Base-by-base conservation (phyloP, 495 filamentous ascomycete species). In the Halenospora varia region DNA sequence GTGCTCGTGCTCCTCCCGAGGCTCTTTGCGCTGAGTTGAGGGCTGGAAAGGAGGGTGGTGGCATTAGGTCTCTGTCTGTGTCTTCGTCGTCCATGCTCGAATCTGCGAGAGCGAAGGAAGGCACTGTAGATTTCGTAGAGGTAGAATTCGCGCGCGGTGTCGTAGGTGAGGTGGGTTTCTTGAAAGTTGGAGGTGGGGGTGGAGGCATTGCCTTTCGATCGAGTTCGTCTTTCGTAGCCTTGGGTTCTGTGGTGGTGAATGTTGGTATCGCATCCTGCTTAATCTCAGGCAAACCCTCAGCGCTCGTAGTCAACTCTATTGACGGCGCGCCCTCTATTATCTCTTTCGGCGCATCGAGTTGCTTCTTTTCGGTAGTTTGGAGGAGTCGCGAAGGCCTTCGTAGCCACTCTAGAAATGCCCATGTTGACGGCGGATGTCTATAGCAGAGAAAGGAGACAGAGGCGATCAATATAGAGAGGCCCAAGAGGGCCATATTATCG, bases 401-500 rank as follows among this genome's bases (percentile, higher is more conserved):
- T 11, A 63, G 45, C 61, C 60, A 68, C 52, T 62, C 53, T 18
- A 76, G 56, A 17, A 76, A 63, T 44, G 60, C 25, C 48, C 72
- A 71, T 47, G 75, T 56, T 59, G 71, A 72, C 8, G 73, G 68
- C 25, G 75, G 77, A 57, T 71, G 73, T 51, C 71, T 70, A 55
- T 81, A 76, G 52, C 74, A 70, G 52, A 82, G 64, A 48, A 78
- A 73, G 13, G 82, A 70, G 35, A 82, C 55, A 0, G 81, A 81
- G 18, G 76, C 80, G 55, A 82, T 64, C 57, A 84, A 69, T 19
- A 83, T 64, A 4, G 80, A 79, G 51, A 82, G 62, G 52, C 78
- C 81, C 19, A 85, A 57, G 55, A 80, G 66, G 63, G 71, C 75
- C 79, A 82, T 82, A 20, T n/a, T n/a, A n/a, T n/a, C n/a, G n/a